Conservation (phyloP, 1,284 basidiomycete genomes). For the Tylopilus sp. region DNA sequence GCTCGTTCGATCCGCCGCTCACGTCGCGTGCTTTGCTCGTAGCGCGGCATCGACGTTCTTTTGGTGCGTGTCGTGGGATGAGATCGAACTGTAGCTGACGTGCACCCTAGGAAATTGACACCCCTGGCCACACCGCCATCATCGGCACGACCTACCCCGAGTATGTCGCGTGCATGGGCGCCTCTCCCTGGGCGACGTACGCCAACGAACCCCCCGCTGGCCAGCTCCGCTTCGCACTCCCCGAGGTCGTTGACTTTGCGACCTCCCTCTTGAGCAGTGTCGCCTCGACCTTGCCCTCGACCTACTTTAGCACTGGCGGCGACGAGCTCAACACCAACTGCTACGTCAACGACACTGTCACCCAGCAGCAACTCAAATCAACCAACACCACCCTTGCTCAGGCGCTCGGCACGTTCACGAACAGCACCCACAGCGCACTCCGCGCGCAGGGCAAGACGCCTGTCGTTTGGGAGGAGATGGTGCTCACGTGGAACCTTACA, state of each 20-base stretch:
- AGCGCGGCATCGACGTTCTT: constrained; percentile 32
- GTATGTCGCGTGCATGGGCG: constrained; percentile 58
- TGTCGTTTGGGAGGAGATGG: constrained; percentile 73
- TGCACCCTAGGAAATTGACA: constrained; percentile 55
- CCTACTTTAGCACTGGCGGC: constrained; percentile 63
- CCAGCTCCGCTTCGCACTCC: constrained; percentile 57
- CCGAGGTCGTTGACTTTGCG: constrained; percentile 46
- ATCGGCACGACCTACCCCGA: constrained; percentile 62
- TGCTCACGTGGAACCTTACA: constrained; percentile 58
- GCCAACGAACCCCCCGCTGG: constrained; percentile 67
- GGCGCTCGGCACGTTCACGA: constrained; percentile 53
- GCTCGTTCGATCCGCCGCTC: neutral
- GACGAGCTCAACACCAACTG: constrained; percentile 66
- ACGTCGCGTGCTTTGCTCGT: neutral
- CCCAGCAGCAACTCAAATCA: constrained; percentile 41
- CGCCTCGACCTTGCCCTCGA: constrained; percentile 43
- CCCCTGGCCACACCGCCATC: constrained; percentile 69
- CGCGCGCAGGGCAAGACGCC: constrained; percentile 51
- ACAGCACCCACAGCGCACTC: constrained; percentile 48
- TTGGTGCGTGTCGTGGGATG: constrained; percentile 19
- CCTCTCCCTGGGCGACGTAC: constrained; percentile 52
- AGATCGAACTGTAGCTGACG: constrained; percentile 4
- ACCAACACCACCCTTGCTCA: constrained; percentile 46
- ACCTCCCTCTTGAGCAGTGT: constrained; percentile 42
- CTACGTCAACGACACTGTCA: constrained; percentile 49